These are phyloP conservation scores for Nannizziopsis arthrosporioides DNA, from an alignment of 2,329 filamentous ascomycete species.

Conservation along the genomic window DNA sequence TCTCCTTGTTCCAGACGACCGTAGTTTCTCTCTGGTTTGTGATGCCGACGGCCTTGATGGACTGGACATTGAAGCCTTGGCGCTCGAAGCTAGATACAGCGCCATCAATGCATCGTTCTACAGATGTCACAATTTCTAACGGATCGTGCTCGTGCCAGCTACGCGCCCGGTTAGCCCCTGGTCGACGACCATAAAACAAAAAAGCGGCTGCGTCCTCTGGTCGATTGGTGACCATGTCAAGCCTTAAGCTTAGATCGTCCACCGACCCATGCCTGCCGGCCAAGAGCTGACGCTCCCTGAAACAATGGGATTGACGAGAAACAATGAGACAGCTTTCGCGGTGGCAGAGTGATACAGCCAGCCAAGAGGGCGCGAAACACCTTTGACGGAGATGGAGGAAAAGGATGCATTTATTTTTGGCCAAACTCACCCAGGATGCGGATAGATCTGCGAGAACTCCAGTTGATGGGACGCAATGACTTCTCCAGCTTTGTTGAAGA, in stretches of 20 bases:
- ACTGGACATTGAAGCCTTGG: constrained; percentile 54
- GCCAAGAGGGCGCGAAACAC: not conserved
- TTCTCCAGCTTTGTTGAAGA: constrained; percentile 69
- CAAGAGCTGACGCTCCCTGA: not conserved
- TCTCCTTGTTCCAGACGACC: constrained; percentile 70
- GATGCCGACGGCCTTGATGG: constrained; percentile 69
- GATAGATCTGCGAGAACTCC: constrained; percentile 76
- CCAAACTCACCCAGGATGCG: constrained; percentile 64
- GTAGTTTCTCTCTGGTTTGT: constrained; percentile 87
- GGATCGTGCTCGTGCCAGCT: constrained; percentile 91
- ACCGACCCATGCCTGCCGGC: not conserved
- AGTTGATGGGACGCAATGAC: constrained; percentile 75
- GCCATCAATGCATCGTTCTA: constrained; percentile 67
- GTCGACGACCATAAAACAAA: not conserved
- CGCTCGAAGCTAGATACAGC: constrained; percentile 60
- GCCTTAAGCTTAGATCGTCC: not conserved
- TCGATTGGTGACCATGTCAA: no score
- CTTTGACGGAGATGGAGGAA: not conserved
- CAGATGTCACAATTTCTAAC: constrained; percentile 60
- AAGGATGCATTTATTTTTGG: no score
- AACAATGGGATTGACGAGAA: not conserved
- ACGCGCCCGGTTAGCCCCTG: constrained; percentile 6
- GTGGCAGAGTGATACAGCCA: not conserved
- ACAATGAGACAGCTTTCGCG: not conserved
- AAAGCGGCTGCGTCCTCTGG: no score